Percentiles rank a stretch among this genome's conserved stretches.
Conservation (phyloP, 2,329 filamentous ascomycete species). For the Fusarium sp. region DNA sequence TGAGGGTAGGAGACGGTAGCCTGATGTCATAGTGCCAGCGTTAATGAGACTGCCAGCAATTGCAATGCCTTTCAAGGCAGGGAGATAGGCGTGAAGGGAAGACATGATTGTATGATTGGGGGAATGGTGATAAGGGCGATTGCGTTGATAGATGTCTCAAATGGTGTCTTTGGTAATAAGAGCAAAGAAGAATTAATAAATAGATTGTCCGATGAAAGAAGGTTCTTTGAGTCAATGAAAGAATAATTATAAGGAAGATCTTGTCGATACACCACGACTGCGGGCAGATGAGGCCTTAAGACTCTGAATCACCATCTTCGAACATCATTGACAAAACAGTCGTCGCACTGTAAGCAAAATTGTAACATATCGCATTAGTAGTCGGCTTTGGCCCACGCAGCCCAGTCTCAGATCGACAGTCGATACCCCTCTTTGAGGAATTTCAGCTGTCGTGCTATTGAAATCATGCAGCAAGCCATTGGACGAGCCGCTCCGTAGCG, state of each 20-base stretch:
- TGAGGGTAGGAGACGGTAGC: constrained; percentile 29
- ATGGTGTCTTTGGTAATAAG: not conserved
- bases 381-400: not conserved
- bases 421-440: not conserved
- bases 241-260: not conserved
- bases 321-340: not conserved
- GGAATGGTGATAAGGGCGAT: rapidly evolving
- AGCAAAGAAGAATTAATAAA: rapidly evolving
- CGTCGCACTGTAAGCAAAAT: not conserved
- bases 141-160: rapidly evolving
- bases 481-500: not conserved
- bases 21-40: constrained; percentile 34
- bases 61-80: constrained; percentile 22
- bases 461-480: not conserved
- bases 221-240: not conserved
- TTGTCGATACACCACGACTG: not conserved
- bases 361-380: not conserved
- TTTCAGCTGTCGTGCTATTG: not conserved
- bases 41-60: constrained; percentile 35
- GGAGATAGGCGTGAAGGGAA: constrained; percentile 7
- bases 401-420: not conserved
- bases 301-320: not conserved
- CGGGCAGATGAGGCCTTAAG: not conserved
- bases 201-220: rapidly evolving
- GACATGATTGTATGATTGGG: not conserved